phyloP scores from a whole-genome alignment of 805 yeast genomes.

The Ogataea kodamae region DNA sequence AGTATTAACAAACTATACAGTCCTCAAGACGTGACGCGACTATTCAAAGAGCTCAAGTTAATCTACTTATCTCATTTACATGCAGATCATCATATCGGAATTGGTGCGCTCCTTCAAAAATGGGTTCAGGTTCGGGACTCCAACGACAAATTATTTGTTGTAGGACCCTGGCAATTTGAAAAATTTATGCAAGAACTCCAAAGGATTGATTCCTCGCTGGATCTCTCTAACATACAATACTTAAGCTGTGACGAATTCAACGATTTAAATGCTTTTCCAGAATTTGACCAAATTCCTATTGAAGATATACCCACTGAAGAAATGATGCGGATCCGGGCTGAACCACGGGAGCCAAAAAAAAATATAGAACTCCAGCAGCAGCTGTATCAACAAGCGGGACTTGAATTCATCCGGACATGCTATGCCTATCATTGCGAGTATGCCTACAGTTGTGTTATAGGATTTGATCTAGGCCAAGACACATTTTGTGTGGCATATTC shows the following conservation, averaged over 20 bases:
- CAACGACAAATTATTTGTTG: conserved; percentile 45
- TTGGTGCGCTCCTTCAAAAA: conserved; percentile 60
- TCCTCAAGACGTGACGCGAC: conserved; percentile 34
- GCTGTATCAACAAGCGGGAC: conserved; percentile 41
- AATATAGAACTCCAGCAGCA: conserved; percentile 9
- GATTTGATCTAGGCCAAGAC: conserved; percentile 35
- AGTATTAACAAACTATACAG: conserved; percentile 62
- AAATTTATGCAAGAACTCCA: conserved; percentile 68
- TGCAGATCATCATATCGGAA: conserved; percentile 95
- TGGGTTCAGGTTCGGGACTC: conserved; percentile 48
- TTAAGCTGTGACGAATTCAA: conserved; percentile 34
- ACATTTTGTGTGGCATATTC: conserved; percentile 77
- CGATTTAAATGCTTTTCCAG: conserved; percentile 11
- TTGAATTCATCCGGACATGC: conserved; percentile 52
- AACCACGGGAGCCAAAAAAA: conserved; percentile 1
- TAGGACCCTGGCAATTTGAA: conserved; percentile 73
- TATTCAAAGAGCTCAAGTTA: conserved; percentile 59
- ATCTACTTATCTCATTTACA: conserved; percentile 85
- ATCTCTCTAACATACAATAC: conserved; percentile 18
- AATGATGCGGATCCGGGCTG: conserved; percentile 16
- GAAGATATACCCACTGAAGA: conserved; percentile 19
- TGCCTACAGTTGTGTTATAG: conserved; percentile 67
- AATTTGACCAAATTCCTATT: conserved; percentile 27
- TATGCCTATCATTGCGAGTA: conserved; percentile 81
- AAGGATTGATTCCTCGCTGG: conserved; percentile 20